Evolutionary conservation across 805 yeast species (phyloP).

Genomic region (Ogataea haglerorum): DNA sequence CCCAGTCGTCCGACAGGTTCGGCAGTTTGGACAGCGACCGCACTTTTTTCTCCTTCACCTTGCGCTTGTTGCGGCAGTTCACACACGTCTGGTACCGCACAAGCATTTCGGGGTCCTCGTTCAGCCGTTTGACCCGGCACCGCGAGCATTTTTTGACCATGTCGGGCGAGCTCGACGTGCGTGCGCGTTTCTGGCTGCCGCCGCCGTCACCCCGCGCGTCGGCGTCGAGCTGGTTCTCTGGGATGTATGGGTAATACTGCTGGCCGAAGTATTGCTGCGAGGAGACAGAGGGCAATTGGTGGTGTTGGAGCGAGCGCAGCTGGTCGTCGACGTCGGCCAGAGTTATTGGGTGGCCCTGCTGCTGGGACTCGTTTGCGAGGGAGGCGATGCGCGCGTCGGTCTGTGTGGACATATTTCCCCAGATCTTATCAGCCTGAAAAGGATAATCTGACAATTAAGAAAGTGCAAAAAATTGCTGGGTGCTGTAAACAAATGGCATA

Average conservation of each 20-base stretch:
- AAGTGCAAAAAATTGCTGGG: slow-evolving; percentile 9
- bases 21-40: slow-evolving; percentile 33
- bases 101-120: slow-evolving; percentile 33
- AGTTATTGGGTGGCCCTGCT: slow-evolving; percentile 14
- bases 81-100: slow-evolving; percentile 41
- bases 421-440: slow-evolving; percentile 12
- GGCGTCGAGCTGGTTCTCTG: slow-evolving; percentile 11
- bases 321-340: slow-evolving; percentile 27
- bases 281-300: slow-evolving; percentile 9
- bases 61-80: slow-evolving; percentile 39
- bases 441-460: slow-evolving; percentile 13
- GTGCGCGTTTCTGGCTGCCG: slow-evolving; percentile 10
- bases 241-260: slow-evolving; percentile 20
- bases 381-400: slow-evolving; percentile 10
- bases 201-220: slow-evolving; percentile 2
- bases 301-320: slow-evolving; percentile 19
- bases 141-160: slow-evolving; percentile 40
- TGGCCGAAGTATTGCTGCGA: slow-evolving; percentile 20
- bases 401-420: slow-evolving; percentile 16
- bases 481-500: slow-evolving; percentile 11
- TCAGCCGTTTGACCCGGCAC: slow-evolving; percentile 38
- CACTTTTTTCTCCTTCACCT: slow-evolving; percentile 31
- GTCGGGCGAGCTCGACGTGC: slow-evolving; percentile 9
- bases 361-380: slow-evolving; percentile 8
- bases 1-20: slow-evolving; percentile 34